phyloP scores from a whole-genome alignment of 139 green algal genomes.

The Auxenochlorella pyrenoidosa region DNA sequence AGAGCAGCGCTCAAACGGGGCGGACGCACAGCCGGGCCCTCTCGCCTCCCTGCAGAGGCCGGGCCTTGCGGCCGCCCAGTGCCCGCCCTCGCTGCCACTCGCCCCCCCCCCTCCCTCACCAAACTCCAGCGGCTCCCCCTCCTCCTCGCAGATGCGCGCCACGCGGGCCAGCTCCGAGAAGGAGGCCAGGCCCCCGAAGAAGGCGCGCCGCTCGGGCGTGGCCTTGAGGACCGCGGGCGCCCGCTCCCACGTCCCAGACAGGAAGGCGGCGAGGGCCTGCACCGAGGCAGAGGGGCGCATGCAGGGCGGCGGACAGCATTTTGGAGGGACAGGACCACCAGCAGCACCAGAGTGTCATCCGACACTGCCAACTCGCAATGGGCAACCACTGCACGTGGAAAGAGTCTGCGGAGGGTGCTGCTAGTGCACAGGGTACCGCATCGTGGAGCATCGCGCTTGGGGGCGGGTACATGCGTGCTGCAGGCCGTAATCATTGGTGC shows the following conservation, averaged over 20 bases:
- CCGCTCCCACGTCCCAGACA: constrained; percentile 51
- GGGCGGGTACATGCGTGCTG: too few species aligned
- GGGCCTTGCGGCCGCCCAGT: too few species aligned
- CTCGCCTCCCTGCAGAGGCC: too few species aligned
- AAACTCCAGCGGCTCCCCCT: constrained; percentile 55
- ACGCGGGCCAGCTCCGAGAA: constrained; percentile 26
- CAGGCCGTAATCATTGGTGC: too few species aligned
- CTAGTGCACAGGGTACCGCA: too few species aligned
- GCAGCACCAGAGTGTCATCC: neutral
- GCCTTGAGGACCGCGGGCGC: constrained; percentile 45
- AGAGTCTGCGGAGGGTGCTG: too few species aligned
- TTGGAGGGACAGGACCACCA: neutral
- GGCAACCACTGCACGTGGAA: neutral
- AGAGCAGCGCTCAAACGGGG: too few species aligned
- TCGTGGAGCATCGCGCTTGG: too few species aligned
- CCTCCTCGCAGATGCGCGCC: constrained; percentile 22
- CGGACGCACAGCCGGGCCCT: too few species aligned
- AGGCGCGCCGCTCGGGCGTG: constrained; percentile 40
- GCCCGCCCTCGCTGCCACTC: too few species aligned
- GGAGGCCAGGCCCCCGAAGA: constrained; percentile 32
- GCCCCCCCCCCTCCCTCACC: neutral
- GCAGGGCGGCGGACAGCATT: neutral
- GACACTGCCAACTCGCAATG: too few species aligned
- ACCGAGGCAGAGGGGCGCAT: neutral
- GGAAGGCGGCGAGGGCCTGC: constrained; percentile 28